phyloP scores from a whole-genome alignment of 2,329 filamentous ascomycete genomes.

The Botryotinia calthae region DNA sequence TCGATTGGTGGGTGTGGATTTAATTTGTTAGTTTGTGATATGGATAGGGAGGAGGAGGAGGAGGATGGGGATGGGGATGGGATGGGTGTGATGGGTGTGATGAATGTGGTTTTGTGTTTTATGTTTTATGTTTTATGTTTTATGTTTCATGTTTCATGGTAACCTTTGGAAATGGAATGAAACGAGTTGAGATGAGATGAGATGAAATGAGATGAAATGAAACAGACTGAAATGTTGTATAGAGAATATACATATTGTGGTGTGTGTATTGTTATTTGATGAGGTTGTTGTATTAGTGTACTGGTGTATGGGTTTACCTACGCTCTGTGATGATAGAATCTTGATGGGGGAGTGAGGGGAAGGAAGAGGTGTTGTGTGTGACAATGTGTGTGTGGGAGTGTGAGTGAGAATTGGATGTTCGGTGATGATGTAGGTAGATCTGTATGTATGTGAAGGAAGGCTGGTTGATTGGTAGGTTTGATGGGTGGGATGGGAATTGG shows the following conservation, averaged over 20 bases:
- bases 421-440: neutral
- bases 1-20: neutral
- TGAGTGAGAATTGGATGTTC: neutral
- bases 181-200: too few species aligned
- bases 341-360: neutral
- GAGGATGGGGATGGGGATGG: neutral
- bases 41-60: too few species aligned
- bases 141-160: too few species aligned
- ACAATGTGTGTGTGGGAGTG: neutral
- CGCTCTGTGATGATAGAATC: neutral
- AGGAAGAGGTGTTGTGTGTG: too few species aligned
- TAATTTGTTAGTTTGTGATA: neutral
- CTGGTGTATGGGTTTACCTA: neutral
- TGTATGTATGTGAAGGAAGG: neutral
- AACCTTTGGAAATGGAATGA: too few species aligned
- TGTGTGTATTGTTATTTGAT: too few species aligned
- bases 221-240: neutral
- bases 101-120: too few species aligned
- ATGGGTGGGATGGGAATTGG: neutral
- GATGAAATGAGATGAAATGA: neutral
- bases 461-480: neutral
- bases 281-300: neutral
- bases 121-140: too few species aligned
- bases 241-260: too few species aligned
- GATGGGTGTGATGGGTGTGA: neutral